Base-by-base conservation (phyloP, 2,329 filamentous ascomycete genomes). In the Penicillium paneum region DNA sequence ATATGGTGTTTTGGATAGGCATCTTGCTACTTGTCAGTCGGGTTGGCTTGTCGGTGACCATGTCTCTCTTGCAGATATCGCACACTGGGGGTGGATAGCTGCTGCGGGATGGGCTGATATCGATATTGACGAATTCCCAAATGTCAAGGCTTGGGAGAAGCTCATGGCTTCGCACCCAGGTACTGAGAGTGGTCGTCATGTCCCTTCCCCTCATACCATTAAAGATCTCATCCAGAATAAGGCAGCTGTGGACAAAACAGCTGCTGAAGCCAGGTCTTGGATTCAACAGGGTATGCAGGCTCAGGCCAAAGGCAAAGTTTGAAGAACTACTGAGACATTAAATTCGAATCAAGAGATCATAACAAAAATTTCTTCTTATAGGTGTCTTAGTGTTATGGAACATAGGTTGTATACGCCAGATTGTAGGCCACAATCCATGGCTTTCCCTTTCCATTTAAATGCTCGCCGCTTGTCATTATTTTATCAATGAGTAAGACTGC, bases 41-140 rank as follows among this genome's bases (percentile, higher is more conserved):
- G 76, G 78, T 12, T 85, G 80, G 63, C 64, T 85, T 11, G 78
- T 82, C 5, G 76, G 76, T 6, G 75, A 78, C 52, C 76, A 76
- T 48, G 67, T 75, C 46, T 73, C 73, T 21, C 74, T 77, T 42
- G 90, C 90, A 1, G 91, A 96, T 70, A 89, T 96, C 56, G 79
- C 89, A 39, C 83, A 84, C 70, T 91, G 87, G 82, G 89, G 89
- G 26, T 95, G 91, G 90, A 80, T 93, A 5, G 79, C 84, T 5
- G 70, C 73, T 2, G 78, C 82, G 1, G 74, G 77, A 15, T 83
- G 86, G 78, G 77, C 81, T 0, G 86, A 86, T 15, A 69, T 91
- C 40, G 83, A 91, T 47, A 83, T 93, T 51, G 77, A 85, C 1
- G 85, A 91, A 56, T 95, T 93, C 73, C 90, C 90, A 3, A 71